A percentile compares a stretch with the other conserved stretches of the same genome.
Evolutionary conservation across 2,329 filamentous ascomycete species (phyloP).

Genomic region (Drechslerella stenobrocha): DNA sequence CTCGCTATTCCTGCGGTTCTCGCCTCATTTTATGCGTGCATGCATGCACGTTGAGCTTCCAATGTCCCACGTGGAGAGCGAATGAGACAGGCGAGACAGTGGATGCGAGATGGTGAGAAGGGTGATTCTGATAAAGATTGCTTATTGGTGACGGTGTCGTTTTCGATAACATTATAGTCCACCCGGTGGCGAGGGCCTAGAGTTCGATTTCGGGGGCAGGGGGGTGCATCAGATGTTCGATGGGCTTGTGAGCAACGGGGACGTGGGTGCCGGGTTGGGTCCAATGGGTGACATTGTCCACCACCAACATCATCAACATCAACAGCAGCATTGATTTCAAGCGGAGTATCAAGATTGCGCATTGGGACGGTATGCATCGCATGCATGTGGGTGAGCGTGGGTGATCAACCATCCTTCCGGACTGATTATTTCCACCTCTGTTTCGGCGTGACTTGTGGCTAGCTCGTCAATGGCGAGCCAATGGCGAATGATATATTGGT

Average conservation of each 20-base stretch:
- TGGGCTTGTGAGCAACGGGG: conserved; percentile 38
- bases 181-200: conserved; percentile 41
- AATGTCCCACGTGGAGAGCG: neutral
- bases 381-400: conserved; percentile 29
- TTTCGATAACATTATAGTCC: conserved; percentile 39
- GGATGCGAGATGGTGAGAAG: conserved; percentile 8
- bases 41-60: conserved; percentile 2
- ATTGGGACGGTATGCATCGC: neutral
- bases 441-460: conserved; percentile 36
- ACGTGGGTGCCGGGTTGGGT: conserved; percentile 21
- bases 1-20: neutral
- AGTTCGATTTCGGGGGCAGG: conserved; percentile 45
- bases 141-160: conserved; percentile 12
- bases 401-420: conserved; percentile 32
- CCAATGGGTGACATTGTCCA: conserved; percentile 41
- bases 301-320: conserved; percentile 24
- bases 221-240: conserved; percentile 48
- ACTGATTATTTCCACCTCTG: conserved; percentile 47
- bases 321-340: conserved; percentile 21
- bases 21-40: neutral
- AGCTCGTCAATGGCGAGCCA: conserved; percentile 12
- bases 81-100: conserved; percentile 1
- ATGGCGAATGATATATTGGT: neutral
- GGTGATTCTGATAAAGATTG: conserved; percentile 21
- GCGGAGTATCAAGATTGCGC: neutral